phyloP scores from a whole-genome alignment of 139 green algal species.

The Zygnema cylindricum region DNA sequence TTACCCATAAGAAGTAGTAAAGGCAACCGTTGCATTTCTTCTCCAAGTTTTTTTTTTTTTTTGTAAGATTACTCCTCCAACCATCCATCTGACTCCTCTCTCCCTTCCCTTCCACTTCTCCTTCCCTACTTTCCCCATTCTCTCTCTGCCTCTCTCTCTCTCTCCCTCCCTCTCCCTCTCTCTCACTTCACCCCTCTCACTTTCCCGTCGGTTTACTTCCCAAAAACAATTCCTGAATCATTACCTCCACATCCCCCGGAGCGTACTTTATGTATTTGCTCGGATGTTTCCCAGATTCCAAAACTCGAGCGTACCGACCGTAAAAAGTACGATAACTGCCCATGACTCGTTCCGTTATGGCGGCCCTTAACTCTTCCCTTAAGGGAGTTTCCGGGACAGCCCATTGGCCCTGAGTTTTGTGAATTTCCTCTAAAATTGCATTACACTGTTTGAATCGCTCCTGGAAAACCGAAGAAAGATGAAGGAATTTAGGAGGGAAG shows the following conservation, averaged over 20 bases:
- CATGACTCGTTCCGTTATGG: neutral
- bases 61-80: too few species aligned
- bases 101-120: too few species aligned
- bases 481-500: neutral
- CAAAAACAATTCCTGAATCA: neutral
- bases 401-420: neutral
- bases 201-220: too few species aligned
- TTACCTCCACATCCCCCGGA: neutral
- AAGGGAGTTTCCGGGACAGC: neutral
- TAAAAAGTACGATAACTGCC: neutral
- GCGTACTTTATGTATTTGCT: conserved; percentile 21
- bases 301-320: neutral
- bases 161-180: too few species aligned
- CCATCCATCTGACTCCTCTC: too few species aligned
- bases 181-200: too few species aligned
- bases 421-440: neutral
- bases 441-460: conserved; percentile 5
- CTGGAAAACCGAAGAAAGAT: neutral
- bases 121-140: too few species aligned
- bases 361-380: neutral
- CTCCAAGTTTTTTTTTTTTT: too few species aligned
- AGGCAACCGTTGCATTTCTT: too few species aligned
- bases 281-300: neutral
- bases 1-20: too few species aligned
- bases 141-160: too few species aligned